Evolutionary conservation across 257 asterid species (phyloP).

Genomic region (Solanum sitiens): DNA sequence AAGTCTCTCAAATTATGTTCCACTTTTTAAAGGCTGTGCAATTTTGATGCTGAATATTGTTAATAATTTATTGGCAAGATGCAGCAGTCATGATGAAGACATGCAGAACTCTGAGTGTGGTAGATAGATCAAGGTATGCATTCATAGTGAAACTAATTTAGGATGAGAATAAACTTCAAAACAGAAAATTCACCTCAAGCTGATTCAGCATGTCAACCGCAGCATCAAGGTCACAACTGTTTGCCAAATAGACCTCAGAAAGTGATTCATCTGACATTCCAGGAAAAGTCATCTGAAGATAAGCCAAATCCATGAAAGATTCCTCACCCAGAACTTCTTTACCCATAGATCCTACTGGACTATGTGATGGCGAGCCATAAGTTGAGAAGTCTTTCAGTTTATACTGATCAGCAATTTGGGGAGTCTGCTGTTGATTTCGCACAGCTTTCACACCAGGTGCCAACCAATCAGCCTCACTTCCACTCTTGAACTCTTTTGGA

Average conservation of each 20-base stretch:
- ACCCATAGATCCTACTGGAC: conserved; percentile 21
- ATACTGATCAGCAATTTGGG: conserved; percentile 13
- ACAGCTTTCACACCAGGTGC: conserved; percentile 25
- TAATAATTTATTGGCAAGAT: background rate
- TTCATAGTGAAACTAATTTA: background rate
- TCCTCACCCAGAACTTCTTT: conserved; percentile 32
- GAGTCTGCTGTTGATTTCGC: conserved; percentile 12
- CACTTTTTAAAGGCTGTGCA: background rate
- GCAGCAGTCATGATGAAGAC: background rate
- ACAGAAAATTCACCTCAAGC: conserved; percentile 47
- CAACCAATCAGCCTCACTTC: conserved; percentile 24
- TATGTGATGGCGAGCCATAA: conserved; percentile 44
- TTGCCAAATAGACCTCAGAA: conserved; percentile 57
- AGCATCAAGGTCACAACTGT: conserved; percentile 48
- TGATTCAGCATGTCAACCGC: conserved; percentile 71
- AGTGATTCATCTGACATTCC: conserved; percentile 68
- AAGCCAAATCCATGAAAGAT: conserved; percentile 50
- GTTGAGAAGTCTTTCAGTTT: conserved; percentile 26
- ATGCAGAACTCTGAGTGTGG: background rate
- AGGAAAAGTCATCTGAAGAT: conserved; percentile 68
- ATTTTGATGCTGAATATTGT: background rate
- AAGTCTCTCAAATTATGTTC: background rate
- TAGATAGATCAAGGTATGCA: background rate
- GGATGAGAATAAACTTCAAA: background rate
- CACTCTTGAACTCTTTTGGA: conserved; percentile 17